Conservation (phyloP, 768 basidiomycete genomes). For the Podaxis sp. region DNA sequence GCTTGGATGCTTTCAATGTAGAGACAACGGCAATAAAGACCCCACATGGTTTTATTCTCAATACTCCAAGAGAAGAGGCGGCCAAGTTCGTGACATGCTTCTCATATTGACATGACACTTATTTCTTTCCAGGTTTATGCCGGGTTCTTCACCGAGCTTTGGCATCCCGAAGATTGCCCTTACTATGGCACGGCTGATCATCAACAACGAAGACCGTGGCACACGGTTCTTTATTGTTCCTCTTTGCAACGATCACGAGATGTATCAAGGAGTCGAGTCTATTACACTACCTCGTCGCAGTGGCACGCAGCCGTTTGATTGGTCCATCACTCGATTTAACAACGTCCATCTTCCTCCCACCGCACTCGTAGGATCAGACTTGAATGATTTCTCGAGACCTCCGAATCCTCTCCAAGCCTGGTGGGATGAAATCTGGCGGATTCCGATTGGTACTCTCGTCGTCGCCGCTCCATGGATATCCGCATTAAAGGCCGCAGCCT, state of each 20-base stretch:
- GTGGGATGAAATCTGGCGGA: slow-evolving; percentile 54
- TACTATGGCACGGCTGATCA: slow-evolving; percentile 52
- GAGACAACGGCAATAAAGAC: slow-evolving; percentile 57
- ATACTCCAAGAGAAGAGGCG: slow-evolving; percentile 54
- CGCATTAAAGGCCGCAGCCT: slow-evolving; percentile 48
- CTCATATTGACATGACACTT: slow-evolving; percentile 2
- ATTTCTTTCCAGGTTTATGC: slow-evolving; percentile 45
- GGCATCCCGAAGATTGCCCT: slow-evolving; percentile 51
- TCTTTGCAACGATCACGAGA: slow-evolving; percentile 47
- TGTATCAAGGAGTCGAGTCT: slow-evolving; percentile 49
- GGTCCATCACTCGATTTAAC: slow-evolving; percentile 52
- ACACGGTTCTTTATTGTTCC: slow-evolving; percentile 52
- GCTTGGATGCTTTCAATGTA: slow-evolving; percentile 56
- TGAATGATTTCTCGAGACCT: slow-evolving; percentile 35
- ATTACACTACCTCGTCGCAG: slow-evolving; percentile 46
- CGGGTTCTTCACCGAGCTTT: slow-evolving; percentile 49
- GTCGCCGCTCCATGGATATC: slow-evolving; percentile 47
- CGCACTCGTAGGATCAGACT: slow-evolving; percentile 44
- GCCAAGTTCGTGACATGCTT: slow-evolving; percentile 40
- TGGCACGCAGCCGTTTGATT: slow-evolving; percentile 52
- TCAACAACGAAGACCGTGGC: slow-evolving; percentile 46
- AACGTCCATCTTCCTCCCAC: slow-evolving; percentile 46
- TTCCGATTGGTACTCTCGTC: slow-evolving; percentile 49
- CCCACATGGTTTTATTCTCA: slow-evolving; percentile 44
- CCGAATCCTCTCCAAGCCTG: slow-evolving; percentile 40